phyloP scores from a whole-genome alignment of 345 rosid genomes.

The Rhodamnia rubescens region DNA sequence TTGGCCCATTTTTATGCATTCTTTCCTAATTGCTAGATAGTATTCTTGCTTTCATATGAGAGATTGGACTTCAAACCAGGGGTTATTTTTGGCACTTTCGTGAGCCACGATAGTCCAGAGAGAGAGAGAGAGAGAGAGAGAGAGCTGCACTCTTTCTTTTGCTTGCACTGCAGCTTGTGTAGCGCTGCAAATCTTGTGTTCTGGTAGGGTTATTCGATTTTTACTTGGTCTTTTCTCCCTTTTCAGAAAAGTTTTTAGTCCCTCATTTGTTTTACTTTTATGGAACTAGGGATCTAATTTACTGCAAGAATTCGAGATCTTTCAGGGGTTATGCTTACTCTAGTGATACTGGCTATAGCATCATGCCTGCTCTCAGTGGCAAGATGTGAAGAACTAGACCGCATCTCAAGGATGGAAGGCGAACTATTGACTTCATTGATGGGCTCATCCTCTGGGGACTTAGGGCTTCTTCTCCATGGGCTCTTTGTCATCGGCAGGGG shows the following conservation, averaged over 20 bases:
- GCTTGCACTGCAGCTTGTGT: too few relatives aligned
- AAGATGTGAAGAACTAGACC: neutral
- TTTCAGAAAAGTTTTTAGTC: neutral
- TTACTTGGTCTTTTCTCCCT: neutral
- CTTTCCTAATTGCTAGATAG: neutral
- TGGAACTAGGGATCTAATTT: neutral
- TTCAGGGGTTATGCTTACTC: neutral
- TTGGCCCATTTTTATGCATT: neutral
- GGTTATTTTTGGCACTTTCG: neutral
- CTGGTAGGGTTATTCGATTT: neutral
- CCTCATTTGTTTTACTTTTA: neutral
- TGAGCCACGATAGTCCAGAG: neutral
- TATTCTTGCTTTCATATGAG: neutral
- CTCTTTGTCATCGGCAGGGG: neutral
- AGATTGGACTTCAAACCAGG: neutral
- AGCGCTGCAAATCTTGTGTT: neutral
- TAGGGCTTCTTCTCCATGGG: neutral
- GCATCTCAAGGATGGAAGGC: neutral
- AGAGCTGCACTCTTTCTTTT: neutral
- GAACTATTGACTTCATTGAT: neutral
- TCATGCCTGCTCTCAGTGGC: neutral
- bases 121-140: rapidly evolving
- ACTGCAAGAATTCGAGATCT: neutral
- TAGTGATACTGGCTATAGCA: neutral
- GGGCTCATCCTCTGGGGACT: neutral